These are phyloP conservation scores for Phytophthora chlamydospora DNA, from an alignment of 352 stramenopile species.

Conservation along the genomic window DNA sequence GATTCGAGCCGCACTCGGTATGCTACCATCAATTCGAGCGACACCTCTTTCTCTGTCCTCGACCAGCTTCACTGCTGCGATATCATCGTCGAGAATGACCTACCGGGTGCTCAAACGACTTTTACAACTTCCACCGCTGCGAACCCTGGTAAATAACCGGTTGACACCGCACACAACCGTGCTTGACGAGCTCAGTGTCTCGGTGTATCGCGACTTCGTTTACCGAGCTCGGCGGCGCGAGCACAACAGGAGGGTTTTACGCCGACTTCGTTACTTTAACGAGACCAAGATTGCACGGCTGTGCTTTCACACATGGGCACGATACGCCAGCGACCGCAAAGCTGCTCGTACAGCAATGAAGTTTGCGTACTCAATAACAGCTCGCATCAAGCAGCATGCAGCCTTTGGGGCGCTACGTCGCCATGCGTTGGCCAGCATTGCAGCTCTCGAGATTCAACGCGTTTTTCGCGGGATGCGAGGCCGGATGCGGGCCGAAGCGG, in stretches of 20 bases:
- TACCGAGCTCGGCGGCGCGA: conserved; percentile 52
- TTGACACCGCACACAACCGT: conserved; percentile 51
- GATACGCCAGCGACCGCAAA: conserved; percentile 40
- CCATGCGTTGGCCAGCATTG: conserved; percentile 52
- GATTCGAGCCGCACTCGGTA: conserved; percentile 55
- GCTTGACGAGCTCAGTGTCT: conserved; percentile 61
- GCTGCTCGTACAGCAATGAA: conserved; percentile 40
- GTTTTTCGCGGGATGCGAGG: conserved; percentile 56
- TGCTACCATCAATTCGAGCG: conserved; percentile 36
- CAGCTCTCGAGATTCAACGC: conserved; percentile 69
- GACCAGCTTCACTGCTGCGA: conserved; percentile 18
- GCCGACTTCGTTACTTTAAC: conserved; percentile 58
- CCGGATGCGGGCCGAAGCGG: conserved; percentile 36
- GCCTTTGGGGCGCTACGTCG: conserved; percentile 51
- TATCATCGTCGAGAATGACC: conserved; percentile 46
- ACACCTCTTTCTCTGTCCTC: conserved; percentile 25
- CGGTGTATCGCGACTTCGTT: conserved; percentile 58
- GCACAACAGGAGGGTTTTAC: conserved; percentile 55
- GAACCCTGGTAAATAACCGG: conserved; percentile 42
- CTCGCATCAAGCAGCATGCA: conserved; percentile 39
- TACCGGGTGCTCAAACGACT: conserved; percentile 54
- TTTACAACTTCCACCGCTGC: conserved; percentile 49
- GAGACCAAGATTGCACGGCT: conserved; percentile 45
- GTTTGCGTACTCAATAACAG: conserved; percentile 35
- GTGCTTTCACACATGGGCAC: conserved; percentile 50